Evolutionary conservation across 1,284 basidiomycete genomes (phyloP).

Genomic region (Sphagnurus paluster): DNA sequence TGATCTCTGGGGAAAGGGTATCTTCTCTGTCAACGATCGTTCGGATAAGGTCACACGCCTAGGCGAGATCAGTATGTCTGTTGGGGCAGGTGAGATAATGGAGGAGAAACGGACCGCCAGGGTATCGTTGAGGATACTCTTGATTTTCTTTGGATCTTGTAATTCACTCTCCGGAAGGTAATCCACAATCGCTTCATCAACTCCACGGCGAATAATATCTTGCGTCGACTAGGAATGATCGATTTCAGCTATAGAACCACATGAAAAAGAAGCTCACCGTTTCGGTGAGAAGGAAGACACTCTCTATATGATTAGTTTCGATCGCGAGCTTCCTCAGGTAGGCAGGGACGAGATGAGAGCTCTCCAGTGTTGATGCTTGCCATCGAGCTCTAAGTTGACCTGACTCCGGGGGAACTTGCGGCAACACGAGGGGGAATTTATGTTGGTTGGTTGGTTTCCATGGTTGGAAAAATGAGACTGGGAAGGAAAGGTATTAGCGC

Average conservation of each 20-base stretch:
- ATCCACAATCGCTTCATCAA: slow-evolving; percentile 20
- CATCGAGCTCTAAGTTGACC: slow-evolving; percentile 20
- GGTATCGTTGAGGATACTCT: slow-evolving; percentile 26
- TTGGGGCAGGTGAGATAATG: neutral
- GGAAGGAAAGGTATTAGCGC: too few relatives aligned
- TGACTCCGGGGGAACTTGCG: slow-evolving; percentile 15
- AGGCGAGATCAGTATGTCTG: neutral
- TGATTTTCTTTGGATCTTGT: slow-evolving; percentile 22
- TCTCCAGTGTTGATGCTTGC: slow-evolving; percentile 15
- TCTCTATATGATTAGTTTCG: slow-evolving; percentile 29
- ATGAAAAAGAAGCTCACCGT: slow-evolving; percentile 17
- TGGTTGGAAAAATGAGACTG: too few relatives aligned
- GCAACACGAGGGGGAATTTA: slow-evolving; percentile 20
- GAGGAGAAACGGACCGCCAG: slow-evolving; percentile 22
- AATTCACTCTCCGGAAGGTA: slow-evolving; percentile 22
- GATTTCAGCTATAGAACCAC: too few relatives aligned
- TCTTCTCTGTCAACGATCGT: slow-evolving; percentile 12
- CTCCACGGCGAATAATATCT: slow-evolving; percentile 25
- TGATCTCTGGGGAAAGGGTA: slow-evolving; percentile 14
- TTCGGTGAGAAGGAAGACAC: slow-evolving; percentile 24
- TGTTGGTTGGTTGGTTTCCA: slow-evolving; percentile 24
- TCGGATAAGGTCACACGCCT: slow-evolving; percentile 17
- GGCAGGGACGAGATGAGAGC: slow-evolving; percentile 16
- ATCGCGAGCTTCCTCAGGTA: slow-evolving; percentile 26
- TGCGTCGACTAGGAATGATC: slow-evolving; percentile 23